Base-by-base conservation (phyloP, 2,329 filamentous ascomycete species). In the Arachnomyces sp. region DNA sequence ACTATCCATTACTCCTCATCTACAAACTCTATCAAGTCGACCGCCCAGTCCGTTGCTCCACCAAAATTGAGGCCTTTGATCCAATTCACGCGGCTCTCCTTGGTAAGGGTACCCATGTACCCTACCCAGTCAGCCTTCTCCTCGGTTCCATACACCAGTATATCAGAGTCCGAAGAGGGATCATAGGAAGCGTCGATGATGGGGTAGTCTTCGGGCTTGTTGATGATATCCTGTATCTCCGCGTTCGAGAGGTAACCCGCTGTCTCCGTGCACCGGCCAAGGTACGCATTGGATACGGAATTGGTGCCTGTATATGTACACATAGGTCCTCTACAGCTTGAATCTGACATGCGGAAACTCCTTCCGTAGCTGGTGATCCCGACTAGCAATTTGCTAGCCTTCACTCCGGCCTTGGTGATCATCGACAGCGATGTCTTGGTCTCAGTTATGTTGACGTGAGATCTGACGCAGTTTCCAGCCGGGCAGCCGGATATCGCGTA, bases 391-490 rank as follows among this genome's bases (percentile, higher is more conserved):
- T 60, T 60, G 28, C 53, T 49, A 0, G 49, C 38, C 2, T 53
- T 48, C 0, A 66, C 63, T 4, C 61, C 62, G 1, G 64, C 61
- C 44, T 67, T 66, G 6, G 55, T 57, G 34, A 60, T 51, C 33
- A 56, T 60, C 2, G 54, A 48, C 9, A 69, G 46, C 0, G 63
- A 44, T 11, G 48, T 46, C 0, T 42, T 36, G 0, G 60, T 64
- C 39, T 68, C 63, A 1, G 64, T 68, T 32, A 54, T 38, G 50
- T 68, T 68, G 44, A 66, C 50, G 43, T 66, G 62, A 0, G 52
- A 57, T 0, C 61, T 59, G 1, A 68, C 52, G 34, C 66, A 61
- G 34, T 54, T 55, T 1, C 56, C 55, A 7, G n/a, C 20, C 3
- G 33, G 29, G 38, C 59, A 63, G 11, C 52, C 56, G 2, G 30